Evolutionary conservation across 2,329 filamentous ascomycete genomes (phyloP), one percentile per base, ranked within the genome.

Genomic region (Stemphylium vesicarium): DNA sequence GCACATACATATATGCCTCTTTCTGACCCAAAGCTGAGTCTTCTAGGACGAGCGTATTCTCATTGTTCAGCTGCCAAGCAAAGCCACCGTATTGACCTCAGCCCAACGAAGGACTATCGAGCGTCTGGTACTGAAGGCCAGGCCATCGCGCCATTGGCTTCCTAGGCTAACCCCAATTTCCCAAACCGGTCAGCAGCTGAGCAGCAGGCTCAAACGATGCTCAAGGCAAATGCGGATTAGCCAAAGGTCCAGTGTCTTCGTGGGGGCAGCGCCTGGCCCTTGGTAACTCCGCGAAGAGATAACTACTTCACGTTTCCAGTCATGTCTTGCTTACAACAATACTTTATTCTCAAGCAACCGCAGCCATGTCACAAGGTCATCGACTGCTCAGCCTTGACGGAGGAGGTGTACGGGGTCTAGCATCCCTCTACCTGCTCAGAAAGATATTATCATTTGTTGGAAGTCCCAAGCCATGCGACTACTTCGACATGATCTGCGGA

Each of bases 401-500:
- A 24, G 49, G 53, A 47, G 53, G 53, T 22, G 44, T 56, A 31
- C 49, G 50, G 18, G 49, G 53, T 40, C 35, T 53, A 16, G 44
- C 53, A 1, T 53, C 53, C 11, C 45, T 57, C 11, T 54, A 45
- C 2, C 50, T 57, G 50, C 20, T 57, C 12, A 50, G 40, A 24
- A 46, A 46, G 12, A 38, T 57, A 37, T 33, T 56, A 10, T 48
- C 49, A 8, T 48, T 48, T 15, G 53, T 56, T 24, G 53, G 53
- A n/a, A 56, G 43, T 18, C 50, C 54, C 11, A 57, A 57, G 29
- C 57, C 57, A 26, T 62, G 56, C 31, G 50, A 57, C 20, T 47
- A 55, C 20, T 62, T 62, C 37, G 63, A 67, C 39, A 49, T 66
- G 38, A 67, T 67, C n/a, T 58, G 61, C 13, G 64, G 64, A 12